A percentile compares a stretch with the other conserved stretches of the same genome.
These are phyloP conservation scores for Passalora sequoiae DNA, from an alignment of 2,329 filamentous ascomycete species.

Conservation along the genomic window DNA sequence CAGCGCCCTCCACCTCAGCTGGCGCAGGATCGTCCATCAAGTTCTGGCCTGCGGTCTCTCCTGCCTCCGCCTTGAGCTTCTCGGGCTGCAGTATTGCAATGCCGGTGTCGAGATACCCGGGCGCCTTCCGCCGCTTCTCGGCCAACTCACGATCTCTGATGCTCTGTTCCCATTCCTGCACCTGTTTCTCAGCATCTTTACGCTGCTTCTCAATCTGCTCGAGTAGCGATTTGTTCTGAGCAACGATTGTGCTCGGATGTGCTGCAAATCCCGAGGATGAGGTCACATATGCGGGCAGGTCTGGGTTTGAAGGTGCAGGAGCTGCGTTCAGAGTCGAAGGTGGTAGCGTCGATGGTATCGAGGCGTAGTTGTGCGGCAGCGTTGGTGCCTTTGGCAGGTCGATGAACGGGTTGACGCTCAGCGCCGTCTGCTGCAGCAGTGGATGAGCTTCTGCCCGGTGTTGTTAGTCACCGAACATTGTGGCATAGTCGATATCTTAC, in stretches of 20 bases:
- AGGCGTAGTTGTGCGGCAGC: slow-evolving; percentile 91
- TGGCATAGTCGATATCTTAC: slow-evolving; percentile 18
- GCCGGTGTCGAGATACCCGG: slow-evolving; percentile 75
- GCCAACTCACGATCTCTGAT: slow-evolving; percentile 63
- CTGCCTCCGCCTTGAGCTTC: slow-evolving; percentile 33
- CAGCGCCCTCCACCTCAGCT: slow-evolving; percentile 7
- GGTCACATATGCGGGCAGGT: slow-evolving; percentile 64
- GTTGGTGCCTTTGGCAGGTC: slow-evolving; percentile 84
- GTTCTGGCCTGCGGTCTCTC: slow-evolving; percentile 10
- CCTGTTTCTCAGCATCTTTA: slow-evolving; percentile 60
- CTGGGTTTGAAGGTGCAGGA: slow-evolving; percentile 34
- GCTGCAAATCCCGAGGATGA: slow-evolving; percentile 73
- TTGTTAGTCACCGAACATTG: slow-evolving; percentile 4
- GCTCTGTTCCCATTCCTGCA: slow-evolving; percentile 65
- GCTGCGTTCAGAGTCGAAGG: slow-evolving; percentile 56
- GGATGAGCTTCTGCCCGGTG: slow-evolving; percentile 60
- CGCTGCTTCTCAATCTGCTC: slow-evolving; percentile 67
- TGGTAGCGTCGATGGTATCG: slow-evolving; percentile 80
- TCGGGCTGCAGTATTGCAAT: slow-evolving; percentile 64
- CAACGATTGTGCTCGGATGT: slow-evolving; percentile 78
- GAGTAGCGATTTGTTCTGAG: slow-evolving; percentile 72
- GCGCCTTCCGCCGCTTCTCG: slow-evolving; percentile 73
- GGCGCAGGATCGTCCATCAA: slow-evolving; percentile 25
- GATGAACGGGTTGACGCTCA: slow-evolving; percentile 92
- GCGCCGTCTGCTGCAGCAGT: slow-evolving; percentile 82